Percentiles rank a stretch among this genome's conserved stretches.
Evolutionary conservation across 2,329 filamentous ascomycete species (phyloP).

Genomic region (Aureobasidium sp.): DNA sequence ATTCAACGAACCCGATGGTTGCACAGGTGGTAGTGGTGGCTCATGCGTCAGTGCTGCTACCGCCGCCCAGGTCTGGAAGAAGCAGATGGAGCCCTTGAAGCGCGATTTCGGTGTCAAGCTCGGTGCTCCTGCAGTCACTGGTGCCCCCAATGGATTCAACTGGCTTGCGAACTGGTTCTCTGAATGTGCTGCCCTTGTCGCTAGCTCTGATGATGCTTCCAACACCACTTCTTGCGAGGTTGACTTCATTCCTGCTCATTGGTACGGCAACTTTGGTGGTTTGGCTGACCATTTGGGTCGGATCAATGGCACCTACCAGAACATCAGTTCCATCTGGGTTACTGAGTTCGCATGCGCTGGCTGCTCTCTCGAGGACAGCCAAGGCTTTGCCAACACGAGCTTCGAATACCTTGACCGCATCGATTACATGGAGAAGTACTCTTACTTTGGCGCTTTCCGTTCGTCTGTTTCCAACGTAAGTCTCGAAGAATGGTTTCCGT

Average conservation of each 20-base stretch:
- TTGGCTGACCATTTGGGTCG: conserved; percentile 58
- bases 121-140: conserved; percentile 63
- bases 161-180: conserved; percentile 62
- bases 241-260: conserved; percentile 45
- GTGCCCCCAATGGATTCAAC: conserved; percentile 47
- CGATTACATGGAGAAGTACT: conserved; percentile 56
- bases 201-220: background rate
- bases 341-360: conserved; percentile 63
- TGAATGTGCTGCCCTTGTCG: conserved; percentile 35
- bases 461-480: conserved; percentile 54
- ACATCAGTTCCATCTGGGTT: conserved; percentile 57
- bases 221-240: conserved; percentile 34
- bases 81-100: conserved; percentile 60
- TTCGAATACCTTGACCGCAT: conserved; percentile 43
- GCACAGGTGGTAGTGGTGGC: conserved; percentile 44
- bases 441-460: conserved; percentile 68
- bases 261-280: conserved; percentile 58
- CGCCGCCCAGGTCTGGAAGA: conserved; percentile 62
- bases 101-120: conserved; percentile 52
- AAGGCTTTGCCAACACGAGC: conserved; percentile 60
- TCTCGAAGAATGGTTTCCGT: conserved; percentile 26
- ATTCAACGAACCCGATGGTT: conserved; percentile 72
- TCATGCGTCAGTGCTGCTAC: conserved; percentile 49
- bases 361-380: conserved; percentile 47
- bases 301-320: conserved; percentile 39